phyloP scores from a whole-genome alignment of 75 land plant genomes.

The Cupressus sempervirens region DNA sequence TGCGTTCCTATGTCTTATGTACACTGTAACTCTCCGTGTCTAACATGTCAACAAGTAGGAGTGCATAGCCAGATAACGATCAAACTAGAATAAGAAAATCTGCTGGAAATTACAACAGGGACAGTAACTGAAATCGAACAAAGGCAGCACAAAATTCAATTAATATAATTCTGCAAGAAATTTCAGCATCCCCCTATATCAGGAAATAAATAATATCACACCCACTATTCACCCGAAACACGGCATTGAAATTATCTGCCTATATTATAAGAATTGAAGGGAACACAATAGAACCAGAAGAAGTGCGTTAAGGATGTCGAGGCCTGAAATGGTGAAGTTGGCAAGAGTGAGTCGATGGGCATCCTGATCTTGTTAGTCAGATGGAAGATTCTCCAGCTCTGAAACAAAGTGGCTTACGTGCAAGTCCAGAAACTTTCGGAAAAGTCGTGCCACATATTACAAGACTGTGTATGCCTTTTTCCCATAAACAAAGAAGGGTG shows the following conservation, averaged over 20 bases:
- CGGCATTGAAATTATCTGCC: background rate
- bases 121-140: background rate
- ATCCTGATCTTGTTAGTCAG: constrained; percentile 59
- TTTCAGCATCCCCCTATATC: background rate
- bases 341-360: constrained; percentile 82
- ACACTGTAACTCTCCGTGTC: too few relatives aligned
- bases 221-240: background rate
- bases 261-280: background rate
- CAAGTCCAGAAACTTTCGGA: too few relatives aligned
- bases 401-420: constrained; percentile 47
- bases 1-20: too few relatives aligned
- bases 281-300: constrained; percentile 28
- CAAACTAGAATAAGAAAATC: background rate
- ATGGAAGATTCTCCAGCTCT: constrained; percentile 53
- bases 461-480: too few relatives aligned
- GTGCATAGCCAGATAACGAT: too few relatives aligned
- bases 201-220: background rate
- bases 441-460: too few relatives aligned
- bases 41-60: too few relatives aligned
- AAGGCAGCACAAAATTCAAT: background rate
- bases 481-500: too few relatives aligned
- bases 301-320: constrained; percentile 68
- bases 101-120: background rate
- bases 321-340: constrained; percentile 77
- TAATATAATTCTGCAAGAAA: background rate